A percentile compares a stretch with the other conserved stretches of the same genome.
Evolutionary conservation across 2,329 filamentous ascomycete species (phyloP).

Genomic region (Aspergillus pseudoglaucus): DNA sequence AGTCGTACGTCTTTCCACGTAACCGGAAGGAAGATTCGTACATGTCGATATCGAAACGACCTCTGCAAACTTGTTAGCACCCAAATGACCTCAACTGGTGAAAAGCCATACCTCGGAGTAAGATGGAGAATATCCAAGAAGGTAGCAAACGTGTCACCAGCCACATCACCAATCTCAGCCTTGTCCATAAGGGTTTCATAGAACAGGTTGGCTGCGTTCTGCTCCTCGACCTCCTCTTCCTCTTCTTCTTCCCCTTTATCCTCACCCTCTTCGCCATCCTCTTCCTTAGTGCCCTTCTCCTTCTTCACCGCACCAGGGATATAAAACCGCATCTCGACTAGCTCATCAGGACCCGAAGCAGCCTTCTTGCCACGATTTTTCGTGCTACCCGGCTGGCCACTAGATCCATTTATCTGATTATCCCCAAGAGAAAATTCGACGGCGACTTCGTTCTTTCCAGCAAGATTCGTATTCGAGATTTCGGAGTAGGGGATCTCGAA

Average conservation of each 20-base stretch:
- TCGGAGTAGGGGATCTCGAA: constrained; percentile 97
- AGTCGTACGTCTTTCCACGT: constrained; percentile 98
- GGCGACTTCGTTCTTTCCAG: constrained; percentile 94
- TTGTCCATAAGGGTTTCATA: constrained; percentile 98
- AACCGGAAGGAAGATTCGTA: constrained; percentile 96
- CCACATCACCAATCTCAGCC: constrained; percentile 96
- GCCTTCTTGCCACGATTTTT: constrained; percentile 77
- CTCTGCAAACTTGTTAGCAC: constrained; percentile 52
- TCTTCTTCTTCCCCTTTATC: constrained; percentile 55
- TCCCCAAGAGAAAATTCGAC: constrained; percentile 81
- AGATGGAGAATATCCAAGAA: constrained; percentile 96
- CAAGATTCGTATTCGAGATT: constrained; percentile 94
- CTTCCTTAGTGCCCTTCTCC: constrained; percentile 59
- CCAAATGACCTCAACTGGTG: constrained; percentile 4
- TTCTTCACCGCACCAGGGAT: constrained; percentile 79
- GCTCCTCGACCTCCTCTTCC: constrained; percentile 69
- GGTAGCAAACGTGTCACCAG: constrained; percentile 95
- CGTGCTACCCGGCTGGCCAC: constrained; percentile 65
- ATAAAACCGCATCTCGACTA: constrained; percentile 98
- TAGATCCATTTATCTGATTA: constrained; percentile 66
- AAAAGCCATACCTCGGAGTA: constrained; percentile 67
- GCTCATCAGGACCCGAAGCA: constrained; percentile 79
- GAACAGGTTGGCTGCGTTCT: constrained; percentile 94
- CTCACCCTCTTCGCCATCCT: constrained; percentile 61
- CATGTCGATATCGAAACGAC: constrained; percentile 99